These are phyloP conservation scores for Melampsora larici-populina DNA, from an alignment of 1,284 basidiomycete species.

Conservation along the genomic window DNA sequence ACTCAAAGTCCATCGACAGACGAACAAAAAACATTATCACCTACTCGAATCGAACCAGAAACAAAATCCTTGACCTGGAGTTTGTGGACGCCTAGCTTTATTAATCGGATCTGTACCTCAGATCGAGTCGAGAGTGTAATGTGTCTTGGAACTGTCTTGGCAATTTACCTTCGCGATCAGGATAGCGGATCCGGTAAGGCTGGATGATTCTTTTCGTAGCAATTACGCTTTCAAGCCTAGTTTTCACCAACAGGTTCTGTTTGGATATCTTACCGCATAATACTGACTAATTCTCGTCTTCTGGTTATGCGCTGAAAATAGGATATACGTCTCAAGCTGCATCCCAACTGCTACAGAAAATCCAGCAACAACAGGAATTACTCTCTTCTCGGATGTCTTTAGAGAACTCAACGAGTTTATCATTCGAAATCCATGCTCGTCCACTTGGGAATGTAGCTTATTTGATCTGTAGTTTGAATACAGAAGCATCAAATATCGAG, in stretches of 20 bases:
- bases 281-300: neutral
- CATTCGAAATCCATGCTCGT: constrained; percentile 71
- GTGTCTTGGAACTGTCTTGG: constrained; percentile 82
- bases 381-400: too few species aligned
- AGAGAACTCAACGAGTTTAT: neutral
- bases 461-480: constrained; percentile 88
- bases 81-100: constrained; percentile 76
- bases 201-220: constrained; percentile 47
- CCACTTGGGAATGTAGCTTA: constrained; percentile 91
- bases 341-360: constrained; percentile 56
- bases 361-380: neutral
- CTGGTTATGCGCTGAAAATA: constrained; percentile 38
- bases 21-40: constrained; percentile 41
- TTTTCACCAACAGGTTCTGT: neutral
- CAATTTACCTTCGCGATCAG: constrained; percentile 69
- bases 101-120: constrained; percentile 64
- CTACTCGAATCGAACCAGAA: constrained; percentile 18
- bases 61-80: constrained; percentile 65
- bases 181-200: constrained; percentile 56
- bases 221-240: constrained; percentile 39
- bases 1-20: constrained; percentile 46
- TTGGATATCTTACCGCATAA: too few species aligned
- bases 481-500: constrained; percentile 49
- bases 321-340: constrained; percentile 77
- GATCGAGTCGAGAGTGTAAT: constrained; percentile 69